A percentile compares a stretch with the other conserved stretches of the same genome.
These are phyloP conservation scores for Solanum pinnatisectum DNA, from an alignment of 257 asterid genomes.

Conservation along the genomic window DNA sequence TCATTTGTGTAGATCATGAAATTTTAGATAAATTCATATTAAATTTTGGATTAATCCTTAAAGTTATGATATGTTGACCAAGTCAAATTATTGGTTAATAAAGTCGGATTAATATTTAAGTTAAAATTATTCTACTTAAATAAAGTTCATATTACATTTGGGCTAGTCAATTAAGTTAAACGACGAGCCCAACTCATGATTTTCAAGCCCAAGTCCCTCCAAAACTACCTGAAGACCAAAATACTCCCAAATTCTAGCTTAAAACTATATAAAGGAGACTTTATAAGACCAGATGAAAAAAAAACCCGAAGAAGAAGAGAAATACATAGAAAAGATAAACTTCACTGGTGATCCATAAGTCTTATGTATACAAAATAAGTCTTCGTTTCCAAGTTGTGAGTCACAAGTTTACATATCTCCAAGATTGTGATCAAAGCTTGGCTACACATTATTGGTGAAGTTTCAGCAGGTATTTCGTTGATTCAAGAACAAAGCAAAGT, in stretches of 20 bases:
- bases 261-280: background rate
- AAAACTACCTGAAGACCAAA: background rate
- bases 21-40: too few relatives aligned
- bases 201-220: background rate
- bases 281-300: background rate
- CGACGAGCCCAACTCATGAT: background rate
- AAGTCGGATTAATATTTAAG: too few relatives aligned
- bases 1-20: background rate
- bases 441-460: background rate
- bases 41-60: background rate
- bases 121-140: background rate
- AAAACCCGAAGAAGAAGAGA: background rate
- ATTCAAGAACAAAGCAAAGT: background rate
- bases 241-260: background rate
- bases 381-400: background rate
- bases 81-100: background rate
- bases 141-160: too few relatives aligned
- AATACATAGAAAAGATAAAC: background rate
- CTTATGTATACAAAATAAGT: background rate
- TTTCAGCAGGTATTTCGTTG: background rate
- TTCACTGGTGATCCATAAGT: background rate
- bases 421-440: background rate
- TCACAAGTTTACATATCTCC: background rate
- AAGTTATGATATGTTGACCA: background rate
- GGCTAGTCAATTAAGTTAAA: background rate